These are phyloP conservation scores for Auricularia cornea DNA, from an alignment of 768 basidiomycete genomes.

Conservation along the genomic window DNA sequence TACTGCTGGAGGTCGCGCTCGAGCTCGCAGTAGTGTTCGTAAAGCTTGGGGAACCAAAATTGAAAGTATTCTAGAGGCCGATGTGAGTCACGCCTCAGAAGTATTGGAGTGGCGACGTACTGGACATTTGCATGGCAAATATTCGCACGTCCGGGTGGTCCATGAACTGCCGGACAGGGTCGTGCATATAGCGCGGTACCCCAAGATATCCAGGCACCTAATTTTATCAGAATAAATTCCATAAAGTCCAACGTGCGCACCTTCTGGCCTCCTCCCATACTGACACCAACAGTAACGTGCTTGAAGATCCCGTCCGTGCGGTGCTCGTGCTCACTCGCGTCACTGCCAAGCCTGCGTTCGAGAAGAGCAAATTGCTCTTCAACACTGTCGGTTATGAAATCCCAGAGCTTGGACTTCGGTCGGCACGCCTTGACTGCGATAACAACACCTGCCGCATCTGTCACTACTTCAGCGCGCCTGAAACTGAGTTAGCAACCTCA, in stretches of 20 bases:
- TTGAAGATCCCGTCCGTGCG: neutral
- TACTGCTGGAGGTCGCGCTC: neutral
- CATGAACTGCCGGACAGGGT: neutral
- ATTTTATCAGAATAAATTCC: too few relatives aligned
- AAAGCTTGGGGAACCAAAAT: neutral
- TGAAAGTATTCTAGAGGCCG: neutral
- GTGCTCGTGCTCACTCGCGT: neutral
- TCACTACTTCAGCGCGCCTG: too few relatives aligned
- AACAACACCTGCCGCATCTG: too few relatives aligned
- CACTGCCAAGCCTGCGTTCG: neutral
- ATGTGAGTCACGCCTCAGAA: neutral
- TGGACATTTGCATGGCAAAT: neutral
- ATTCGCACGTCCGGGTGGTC: neutral
- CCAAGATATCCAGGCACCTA: neutral
- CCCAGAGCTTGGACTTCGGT: neutral
- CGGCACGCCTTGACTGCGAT: too few relatives aligned
- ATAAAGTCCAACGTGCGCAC: neutral
- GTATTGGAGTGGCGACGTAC: neutral
- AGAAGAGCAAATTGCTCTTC: neutral
- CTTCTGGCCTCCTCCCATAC: neutral
- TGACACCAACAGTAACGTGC: neutral
- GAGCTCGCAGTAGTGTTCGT: neutral
- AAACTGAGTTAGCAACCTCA: too few relatives aligned
- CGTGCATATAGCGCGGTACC: neutral
- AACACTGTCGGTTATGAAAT: neutral